A percentile compares a stretch with the other conserved stretches of the same genome.
phyloP scores from a whole-genome alignment of 148 eudicot species.

The Drosera capensis region DNA sequence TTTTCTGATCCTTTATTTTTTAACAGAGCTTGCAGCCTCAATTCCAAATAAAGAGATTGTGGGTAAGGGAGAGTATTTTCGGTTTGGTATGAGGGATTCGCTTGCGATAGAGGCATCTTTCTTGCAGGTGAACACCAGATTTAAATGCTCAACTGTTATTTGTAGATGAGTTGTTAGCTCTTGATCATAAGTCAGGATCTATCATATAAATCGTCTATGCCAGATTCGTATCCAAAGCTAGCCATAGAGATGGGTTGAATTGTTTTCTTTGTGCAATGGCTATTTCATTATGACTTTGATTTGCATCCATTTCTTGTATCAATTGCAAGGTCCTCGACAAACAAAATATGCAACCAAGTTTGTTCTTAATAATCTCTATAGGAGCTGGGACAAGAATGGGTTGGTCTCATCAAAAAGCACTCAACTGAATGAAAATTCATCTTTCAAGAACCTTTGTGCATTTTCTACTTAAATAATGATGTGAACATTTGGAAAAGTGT shows the following conservation, averaged over 20 bases:
- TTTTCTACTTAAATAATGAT: too few relatives aligned
- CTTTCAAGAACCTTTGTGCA: too few relatives aligned
- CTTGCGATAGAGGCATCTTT: slow-evolving; percentile 95
- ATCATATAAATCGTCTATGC: too few relatives aligned
- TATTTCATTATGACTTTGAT: background rate
- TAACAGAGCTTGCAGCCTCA: slow-evolving; percentile 80
- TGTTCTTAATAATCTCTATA: too few relatives aligned
- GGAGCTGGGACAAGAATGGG: too few relatives aligned
- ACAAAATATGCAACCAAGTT: background rate
- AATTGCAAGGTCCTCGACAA: background rate
- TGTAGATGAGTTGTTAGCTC: background rate
- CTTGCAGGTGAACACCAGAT: slow-evolving; percentile 50
- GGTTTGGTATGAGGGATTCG: slow-evolving; percentile 97
- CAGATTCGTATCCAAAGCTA: background rate
- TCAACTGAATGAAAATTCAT: too few relatives aligned
- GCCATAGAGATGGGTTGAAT: background rate
- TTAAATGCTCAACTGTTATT: background rate
- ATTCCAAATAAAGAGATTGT: slow-evolving; percentile 70
- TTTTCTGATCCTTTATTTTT: slow-evolving; percentile 13
- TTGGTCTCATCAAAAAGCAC: too few relatives aligned
- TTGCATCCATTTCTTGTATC: background rate
- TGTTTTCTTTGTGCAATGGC: background rate
- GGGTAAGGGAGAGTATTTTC: slow-evolving; percentile 94
- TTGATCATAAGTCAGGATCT: background rate
- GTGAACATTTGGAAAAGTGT: too few relatives aligned